Evolutionary conservation across 306 rosid genomes (phyloP).

Genomic region (Argentina anserina): DNA sequence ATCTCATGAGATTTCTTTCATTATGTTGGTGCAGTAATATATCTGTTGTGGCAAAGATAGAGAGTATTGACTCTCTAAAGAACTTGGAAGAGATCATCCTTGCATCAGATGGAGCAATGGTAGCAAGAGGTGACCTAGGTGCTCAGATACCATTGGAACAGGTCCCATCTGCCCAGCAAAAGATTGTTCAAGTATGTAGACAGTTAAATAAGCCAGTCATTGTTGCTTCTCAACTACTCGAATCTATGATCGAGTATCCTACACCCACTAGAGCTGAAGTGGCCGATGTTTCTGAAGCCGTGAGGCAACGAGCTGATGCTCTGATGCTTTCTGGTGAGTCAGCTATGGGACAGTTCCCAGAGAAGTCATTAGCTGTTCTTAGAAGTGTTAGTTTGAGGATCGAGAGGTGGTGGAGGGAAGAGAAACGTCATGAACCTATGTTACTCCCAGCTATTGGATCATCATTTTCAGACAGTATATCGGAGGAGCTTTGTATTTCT

Average conservation of each 20-base stretch:
- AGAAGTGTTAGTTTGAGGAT: conserved; percentile 96
- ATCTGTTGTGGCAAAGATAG: conserved; percentile 88
- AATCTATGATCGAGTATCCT: conserved; percentile 98
- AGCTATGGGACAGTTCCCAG: conserved; percentile 99
- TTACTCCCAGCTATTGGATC: conserved; percentile 65
- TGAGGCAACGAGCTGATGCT: conserved; percentile 97
- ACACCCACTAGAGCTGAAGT: conserved; percentile 99
- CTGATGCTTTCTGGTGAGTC: conserved; percentile 99
- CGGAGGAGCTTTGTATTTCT: conserved; percentile 91
- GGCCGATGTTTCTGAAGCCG: conserved; percentile 99
- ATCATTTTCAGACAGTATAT: conserved; percentile 75
- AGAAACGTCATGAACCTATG: conserved; percentile 83
- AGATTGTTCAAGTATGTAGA: conserved; percentile 89
- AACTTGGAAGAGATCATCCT: conserved; percentile 89
- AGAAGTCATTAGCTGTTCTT: conserved; percentile 86
- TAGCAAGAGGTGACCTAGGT: conserved; percentile 98
- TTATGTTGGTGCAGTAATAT: conserved; percentile 60
- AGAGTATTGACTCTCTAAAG: conserved; percentile 90
- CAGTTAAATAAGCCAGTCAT: conserved; percentile 94
- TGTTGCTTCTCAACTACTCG: conserved; percentile 97
- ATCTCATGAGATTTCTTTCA: not conserved
- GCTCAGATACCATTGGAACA: conserved; percentile 98
- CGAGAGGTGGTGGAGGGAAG: conserved; percentile 99
- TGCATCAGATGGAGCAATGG: conserved; percentile 98
- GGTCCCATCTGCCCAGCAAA: conserved; percentile 94